Conservation (phyloP, 73 alveolate genomes). For the Paramecium sonneborni region DNA sequence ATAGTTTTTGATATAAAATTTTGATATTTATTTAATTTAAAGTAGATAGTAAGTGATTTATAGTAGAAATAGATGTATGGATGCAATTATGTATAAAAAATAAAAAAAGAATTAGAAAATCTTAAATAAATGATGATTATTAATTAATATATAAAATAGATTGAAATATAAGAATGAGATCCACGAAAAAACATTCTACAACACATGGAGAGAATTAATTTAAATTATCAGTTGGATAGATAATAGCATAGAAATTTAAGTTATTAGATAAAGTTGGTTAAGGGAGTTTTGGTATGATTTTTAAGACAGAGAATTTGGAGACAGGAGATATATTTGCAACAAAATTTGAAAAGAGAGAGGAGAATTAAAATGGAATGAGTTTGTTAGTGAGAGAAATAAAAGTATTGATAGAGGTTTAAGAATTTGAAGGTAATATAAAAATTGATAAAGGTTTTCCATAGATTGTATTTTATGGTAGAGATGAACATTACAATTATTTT, state of each 20-base stretch:
- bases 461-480: slow-evolving; percentile 43
- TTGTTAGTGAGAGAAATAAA: slow-evolving; percentile 29
- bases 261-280: slow-evolving; percentile 28
- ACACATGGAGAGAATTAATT: background rate
- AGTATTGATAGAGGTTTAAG: slow-evolving; percentile 8
- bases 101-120: background rate
- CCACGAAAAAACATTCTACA: background rate
- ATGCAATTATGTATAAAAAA: background rate
- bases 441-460: slow-evolving; percentile 12
- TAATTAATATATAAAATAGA: background rate
- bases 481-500: slow-evolving; percentile 39
- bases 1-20: no score
- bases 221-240: slow-evolving; percentile 23
- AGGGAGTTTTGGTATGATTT: slow-evolving; percentile 47
- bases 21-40: no score
- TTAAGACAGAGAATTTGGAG: slow-evolving; percentile 43
- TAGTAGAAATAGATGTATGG: no score
- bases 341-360: slow-evolving; percentile 35
- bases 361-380: background rate
- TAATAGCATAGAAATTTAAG: slow-evolving; percentile 2
- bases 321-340: slow-evolving; percentile 49
- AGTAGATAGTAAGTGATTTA: no score
- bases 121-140: background rate
- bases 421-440: background rate
- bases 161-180: background rate